These are phyloP conservation scores for Sisymbrium altissimum DNA, from an alignment of 345 rosid species.

Conservation along the genomic window DNA sequence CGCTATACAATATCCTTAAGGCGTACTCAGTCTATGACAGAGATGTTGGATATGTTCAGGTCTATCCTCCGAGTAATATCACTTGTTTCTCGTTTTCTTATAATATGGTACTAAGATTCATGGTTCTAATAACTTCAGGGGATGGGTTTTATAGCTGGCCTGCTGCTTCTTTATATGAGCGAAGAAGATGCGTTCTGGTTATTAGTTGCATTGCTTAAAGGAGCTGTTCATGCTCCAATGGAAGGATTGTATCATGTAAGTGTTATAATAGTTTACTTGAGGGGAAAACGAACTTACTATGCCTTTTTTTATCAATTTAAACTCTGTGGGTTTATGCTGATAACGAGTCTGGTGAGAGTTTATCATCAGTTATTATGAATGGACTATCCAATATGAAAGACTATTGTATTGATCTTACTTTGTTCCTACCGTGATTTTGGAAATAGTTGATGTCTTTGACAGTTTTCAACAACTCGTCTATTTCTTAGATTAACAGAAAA, in stretches of 20 bases:
- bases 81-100: neutral
- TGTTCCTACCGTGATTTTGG: neutral
- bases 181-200: conserved; percentile 99
- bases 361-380: neutral
- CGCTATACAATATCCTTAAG: conserved; percentile 89
- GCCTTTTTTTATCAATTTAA: neutral
- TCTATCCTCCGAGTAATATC: conserved; percentile 18
- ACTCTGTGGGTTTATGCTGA: neutral
- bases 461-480: neutral
- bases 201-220: conserved; percentile 89
- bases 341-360: neutral
- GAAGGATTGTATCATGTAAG: conserved; percentile 91
- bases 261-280: neutral
- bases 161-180: conserved; percentile 93
- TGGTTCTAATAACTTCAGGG: conserved; percentile 51
- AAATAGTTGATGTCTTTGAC: neutral
- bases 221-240: conserved; percentile 98
- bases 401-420: neutral
- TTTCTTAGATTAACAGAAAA: neutral
- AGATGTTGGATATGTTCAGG: conserved; percentile 99
- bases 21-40: conserved; percentile 96
- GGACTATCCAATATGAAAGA: neutral
- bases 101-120: neutral
- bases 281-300: neutral
- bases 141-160: conserved; percentile 92